Conservation (phyloP, 306 rosid genomes). For the Aeschynomene evenia region DNA sequence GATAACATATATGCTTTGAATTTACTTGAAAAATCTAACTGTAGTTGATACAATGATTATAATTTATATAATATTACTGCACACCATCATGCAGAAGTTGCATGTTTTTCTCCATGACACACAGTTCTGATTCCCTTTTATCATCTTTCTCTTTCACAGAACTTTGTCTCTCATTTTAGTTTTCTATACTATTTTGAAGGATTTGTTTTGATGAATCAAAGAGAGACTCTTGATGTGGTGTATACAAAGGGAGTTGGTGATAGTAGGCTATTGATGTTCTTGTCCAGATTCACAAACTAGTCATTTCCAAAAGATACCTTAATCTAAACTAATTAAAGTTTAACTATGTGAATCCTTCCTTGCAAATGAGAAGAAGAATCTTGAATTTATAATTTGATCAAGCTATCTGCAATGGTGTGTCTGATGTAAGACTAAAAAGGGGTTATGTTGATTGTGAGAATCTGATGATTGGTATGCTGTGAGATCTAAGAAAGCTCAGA, state of each 20-base stretch:
- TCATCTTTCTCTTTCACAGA: background rate
- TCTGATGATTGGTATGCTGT: slow-evolving; percentile 23
- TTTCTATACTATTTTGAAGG: background rate
- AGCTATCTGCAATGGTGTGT: slow-evolving; percentile 17
- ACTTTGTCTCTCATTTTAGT: background rate
- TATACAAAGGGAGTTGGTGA: slow-evolving; percentile 33
- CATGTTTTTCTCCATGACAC: background rate
- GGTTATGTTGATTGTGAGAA: slow-evolving; percentile 22
- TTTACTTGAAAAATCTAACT: slow-evolving; percentile 13
- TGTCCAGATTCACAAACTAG: slow-evolving; percentile 33
- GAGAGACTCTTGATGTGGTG: slow-evolving; percentile 16
- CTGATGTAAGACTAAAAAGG: slow-evolving; percentile 25
- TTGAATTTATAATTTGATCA: slow-evolving; percentile 20
- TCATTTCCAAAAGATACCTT: slow-evolving; percentile 14
- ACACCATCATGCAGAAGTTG: slow-evolving; percentile 13
- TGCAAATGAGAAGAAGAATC: slow-evolving; percentile 25
- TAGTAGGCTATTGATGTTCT: slow-evolving; percentile 32
- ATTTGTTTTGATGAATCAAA: slow-evolving; percentile 27
- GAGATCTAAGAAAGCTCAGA: slow-evolving; percentile 71
- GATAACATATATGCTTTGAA: slow-evolving; percentile 12
- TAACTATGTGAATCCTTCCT: slow-evolving; percentile 30
- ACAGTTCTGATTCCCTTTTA: slow-evolving; percentile 10
- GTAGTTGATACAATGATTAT: slow-evolving; percentile 8
- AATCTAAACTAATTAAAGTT: slow-evolving; percentile 23
- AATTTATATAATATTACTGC: background rate